Conservation (phyloP, 202 grass and related monocot species). For the Alloteropsis angusta region DNA sequence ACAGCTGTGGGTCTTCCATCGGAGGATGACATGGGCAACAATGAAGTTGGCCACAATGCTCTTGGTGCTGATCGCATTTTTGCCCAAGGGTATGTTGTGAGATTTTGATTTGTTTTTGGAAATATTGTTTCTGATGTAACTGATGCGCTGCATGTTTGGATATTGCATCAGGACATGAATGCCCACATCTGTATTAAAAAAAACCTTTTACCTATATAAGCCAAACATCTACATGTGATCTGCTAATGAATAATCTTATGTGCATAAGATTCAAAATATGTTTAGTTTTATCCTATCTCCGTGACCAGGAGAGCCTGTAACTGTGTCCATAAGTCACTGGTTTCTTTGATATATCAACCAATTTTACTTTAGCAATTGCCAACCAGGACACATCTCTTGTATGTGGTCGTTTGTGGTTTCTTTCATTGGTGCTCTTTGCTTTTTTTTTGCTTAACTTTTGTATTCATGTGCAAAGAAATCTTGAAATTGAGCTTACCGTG, state of each 20-base stretch:
- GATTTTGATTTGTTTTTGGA: not conserved
- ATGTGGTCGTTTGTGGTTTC: not conserved
- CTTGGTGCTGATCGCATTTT: slow-evolving; percentile 92
- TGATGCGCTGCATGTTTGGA: not conserved
- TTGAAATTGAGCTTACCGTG: not conserved
- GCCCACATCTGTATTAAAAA: not conserved
- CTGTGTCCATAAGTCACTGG: not conserved
- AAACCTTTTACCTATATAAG: not conserved
- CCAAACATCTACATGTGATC: not conserved
- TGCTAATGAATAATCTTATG: not conserved
- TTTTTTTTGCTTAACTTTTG: not conserved
- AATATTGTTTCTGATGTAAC: not conserved
- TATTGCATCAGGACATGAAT: not conserved
- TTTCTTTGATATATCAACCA: not conserved
- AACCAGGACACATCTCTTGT: not conserved
- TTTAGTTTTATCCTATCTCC: not conserved
- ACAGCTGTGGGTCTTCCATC: slow-evolving; percentile 83
- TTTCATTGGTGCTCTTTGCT: not conserved
- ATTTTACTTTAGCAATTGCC: not conserved
- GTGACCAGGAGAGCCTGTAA: not conserved
- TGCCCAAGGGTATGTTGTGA: slow-evolving; percentile 76
- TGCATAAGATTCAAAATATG: not conserved
- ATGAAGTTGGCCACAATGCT: slow-evolving; percentile 97
- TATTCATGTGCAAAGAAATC: not conserved
- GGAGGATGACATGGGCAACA: slow-evolving; percentile 99